Evolutionary conservation across 106 monocot genomes (phyloP), one percentile per base, ranked within the genome.

Genomic region (Triglochin maritima): DNA sequence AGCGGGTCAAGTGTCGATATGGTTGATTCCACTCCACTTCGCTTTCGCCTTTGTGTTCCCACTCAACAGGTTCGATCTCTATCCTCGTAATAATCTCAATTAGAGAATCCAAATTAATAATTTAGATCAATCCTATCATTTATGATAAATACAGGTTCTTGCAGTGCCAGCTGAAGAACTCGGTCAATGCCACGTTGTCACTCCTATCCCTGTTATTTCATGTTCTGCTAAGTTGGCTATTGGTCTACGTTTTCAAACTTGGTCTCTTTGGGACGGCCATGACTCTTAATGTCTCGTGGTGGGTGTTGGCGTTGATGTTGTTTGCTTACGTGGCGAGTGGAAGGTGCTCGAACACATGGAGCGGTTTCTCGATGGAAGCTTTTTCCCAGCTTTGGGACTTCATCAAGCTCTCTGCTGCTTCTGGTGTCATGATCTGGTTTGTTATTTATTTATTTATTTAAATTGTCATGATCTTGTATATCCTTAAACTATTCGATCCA

Each of bases 351-450:
- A 6, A 47, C 2, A 11, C 71, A 3, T 71, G 71, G 71, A 49
- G 50, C 6, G 71, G 71, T 3, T 71, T 71, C 43, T 52, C 61
- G 11, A 15, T 61, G 42, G 16, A 41, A 17, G 71, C 71, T 7
- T 71, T 71, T 50, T n/a, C 48, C 5, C 61, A 44, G n/a, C 51
- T 71, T 1, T 48, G 71, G 50, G 61, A 49, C 0, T 71, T 71
- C 71, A n/a, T 51, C 50, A 60, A 51, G 71, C 71, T 71, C 49
- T 71, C 71, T 3, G 62, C 62, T 9, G 60, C 71, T 42, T 71
- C 71, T 5, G 71, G 61, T 4, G 62, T 62, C 42, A 71, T 71
- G 68, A 12, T 68, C 9, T 68, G 68, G 56, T 56, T 13, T 41
- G 15, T 29, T 29, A n/a, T 60, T 9, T 6, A 59, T 8, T 60